Evolutionary conservation across 495 filamentous ascomycete species (phyloP).

Genomic region (Polyplosphaeria fusca): DNA sequence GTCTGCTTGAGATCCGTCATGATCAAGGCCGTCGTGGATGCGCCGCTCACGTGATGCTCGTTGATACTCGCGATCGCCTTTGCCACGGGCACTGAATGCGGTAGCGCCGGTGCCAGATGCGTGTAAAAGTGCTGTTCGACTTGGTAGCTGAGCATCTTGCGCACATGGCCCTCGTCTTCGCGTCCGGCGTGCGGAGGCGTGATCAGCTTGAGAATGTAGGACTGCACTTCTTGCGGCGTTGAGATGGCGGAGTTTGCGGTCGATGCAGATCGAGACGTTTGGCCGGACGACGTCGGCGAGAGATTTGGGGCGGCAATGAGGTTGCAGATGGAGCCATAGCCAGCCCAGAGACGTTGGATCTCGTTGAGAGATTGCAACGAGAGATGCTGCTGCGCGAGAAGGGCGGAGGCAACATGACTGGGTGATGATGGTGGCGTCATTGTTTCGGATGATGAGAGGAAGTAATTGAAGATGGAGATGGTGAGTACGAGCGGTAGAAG

Average conservation of each 20-base stretch:
- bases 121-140: slow-evolving; percentile 50
- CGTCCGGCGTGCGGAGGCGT: slow-evolving; percentile 29
- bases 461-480: background rate
- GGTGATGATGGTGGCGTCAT: slow-evolving; percentile 21
- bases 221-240: slow-evolving; percentile 7
- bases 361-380: slow-evolving; percentile 17
- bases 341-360: slow-evolving; percentile 43
- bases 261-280: slow-evolving; percentile 11
- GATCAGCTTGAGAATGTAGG: slow-evolving; percentile 46
- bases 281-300: slow-evolving; percentile 10
- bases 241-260: slow-evolving; percentile 12
- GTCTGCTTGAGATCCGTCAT: slow-evolving; percentile 39
- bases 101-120: slow-evolving; percentile 37
- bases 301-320: slow-evolving; percentile 33
- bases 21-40: slow-evolving; percentile 33
- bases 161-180: slow-evolving; percentile 44
- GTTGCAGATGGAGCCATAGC: slow-evolving; percentile 47
- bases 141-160: slow-evolving; percentile 50
- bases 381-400: slow-evolving; percentile 19
- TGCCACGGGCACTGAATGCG: slow-evolving; percentile 33
- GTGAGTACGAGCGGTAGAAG: background rate
- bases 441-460: background rate
- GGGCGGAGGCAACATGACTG: slow-evolving; percentile 5
- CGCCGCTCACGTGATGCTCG: slow-evolving; percentile 27
- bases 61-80: slow-evolving; percentile 37